A percentile compares a stretch with the other conserved stretches of the same genome.
Conservation (phyloP, 768 basidiomycete species). For the Lyophyllum shimeji region DNA sequence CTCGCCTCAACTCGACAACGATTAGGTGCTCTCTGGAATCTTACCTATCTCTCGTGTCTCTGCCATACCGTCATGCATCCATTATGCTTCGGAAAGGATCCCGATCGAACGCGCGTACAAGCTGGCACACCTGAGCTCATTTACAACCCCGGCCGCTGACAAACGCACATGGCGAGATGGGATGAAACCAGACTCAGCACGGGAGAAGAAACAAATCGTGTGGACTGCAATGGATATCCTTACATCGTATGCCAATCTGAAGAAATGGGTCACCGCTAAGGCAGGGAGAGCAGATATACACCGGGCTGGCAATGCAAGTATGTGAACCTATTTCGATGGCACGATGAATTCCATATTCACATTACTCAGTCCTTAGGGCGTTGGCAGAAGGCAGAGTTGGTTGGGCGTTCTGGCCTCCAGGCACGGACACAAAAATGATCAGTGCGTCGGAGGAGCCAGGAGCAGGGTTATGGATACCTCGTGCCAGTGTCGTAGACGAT, state of each 20-base stretch:
- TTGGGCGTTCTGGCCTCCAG: conserved; percentile 89
- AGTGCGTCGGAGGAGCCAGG: conserved; percentile 26
- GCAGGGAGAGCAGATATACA: conserved; percentile 87
- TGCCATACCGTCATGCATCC: conserved; percentile 82
- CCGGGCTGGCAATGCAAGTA: conserved; percentile 87
- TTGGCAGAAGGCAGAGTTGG: conserved; percentile 77
- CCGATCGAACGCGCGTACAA: conserved; percentile 75
- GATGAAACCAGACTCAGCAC: conserved; percentile 24
- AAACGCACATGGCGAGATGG: conserved; percentile 81
- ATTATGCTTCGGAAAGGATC: conserved; percentile 62
- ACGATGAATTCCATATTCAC: not conserved
- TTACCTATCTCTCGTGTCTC: conserved; percentile 82
- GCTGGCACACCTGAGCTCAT: conserved; percentile 51
- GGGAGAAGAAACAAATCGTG: conserved; percentile 14
- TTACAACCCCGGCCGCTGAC: conserved; percentile 42
- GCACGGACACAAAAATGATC: conserved; percentile 26
- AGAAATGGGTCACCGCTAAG: conserved; percentile 89
- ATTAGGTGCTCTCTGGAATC: conserved; percentile 66
- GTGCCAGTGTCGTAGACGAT: conserved; percentile 30
- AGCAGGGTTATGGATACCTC: conserved; percentile 60
- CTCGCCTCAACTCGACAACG: not conserved
- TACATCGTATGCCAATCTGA: conserved; percentile 70
- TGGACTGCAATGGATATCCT: conserved; percentile 93
- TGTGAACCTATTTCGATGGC: conserved; percentile 29
- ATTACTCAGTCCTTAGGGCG: conserved; percentile 65